phyloP scores from a whole-genome alignment of 148 eudicot species.

The Vaccinium vitisidaea region DNA sequence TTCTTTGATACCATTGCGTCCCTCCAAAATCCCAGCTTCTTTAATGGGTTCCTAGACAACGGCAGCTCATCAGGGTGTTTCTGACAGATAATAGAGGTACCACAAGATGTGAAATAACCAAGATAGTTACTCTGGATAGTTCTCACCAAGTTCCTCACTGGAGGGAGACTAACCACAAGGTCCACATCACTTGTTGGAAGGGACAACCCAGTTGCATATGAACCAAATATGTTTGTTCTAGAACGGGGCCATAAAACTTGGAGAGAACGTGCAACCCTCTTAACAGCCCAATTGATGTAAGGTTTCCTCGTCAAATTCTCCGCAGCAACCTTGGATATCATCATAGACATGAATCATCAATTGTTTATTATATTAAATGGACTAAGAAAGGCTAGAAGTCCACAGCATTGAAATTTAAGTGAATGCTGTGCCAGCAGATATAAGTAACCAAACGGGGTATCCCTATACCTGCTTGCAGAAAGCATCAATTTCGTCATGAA shows the following conservation, averaged over 20 bases:
- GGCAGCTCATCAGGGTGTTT: constrained; percentile 7
- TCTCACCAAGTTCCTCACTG: constrained; percentile 94
- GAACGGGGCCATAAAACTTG: constrained; percentile 99
- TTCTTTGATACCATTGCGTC: constrained; percentile 97
- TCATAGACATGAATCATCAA: constrained; percentile 18
- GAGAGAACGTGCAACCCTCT: constrained; percentile 91
- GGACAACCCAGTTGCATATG: constrained; percentile 92
- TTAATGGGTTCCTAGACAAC: constrained; percentile 83
- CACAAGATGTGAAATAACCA: neutral
- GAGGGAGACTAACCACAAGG: constrained; percentile 98
- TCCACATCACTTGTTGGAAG: constrained; percentile 98
- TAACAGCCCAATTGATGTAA: constrained; percentile 91
- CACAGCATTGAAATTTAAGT: neutral
- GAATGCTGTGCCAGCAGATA: constrained; percentile 8
- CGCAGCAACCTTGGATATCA: constrained; percentile 67
- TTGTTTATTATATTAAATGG: constrained; percentile 2
- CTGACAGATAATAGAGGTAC: neutral
- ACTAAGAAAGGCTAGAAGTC: neutral
- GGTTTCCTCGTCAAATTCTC: constrained; percentile 85
- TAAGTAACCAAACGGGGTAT: neutral
- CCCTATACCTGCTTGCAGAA: constrained; percentile 83
- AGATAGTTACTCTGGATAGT: constrained; percentile 12
- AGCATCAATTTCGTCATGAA: constrained; percentile 90
- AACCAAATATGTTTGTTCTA: constrained; percentile 88
- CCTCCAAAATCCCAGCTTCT: constrained; percentile 99